Evolutionary conservation across 2,329 filamentous ascomycete species (phyloP).

Genomic region (Colletotrichum kahawae): DNA sequence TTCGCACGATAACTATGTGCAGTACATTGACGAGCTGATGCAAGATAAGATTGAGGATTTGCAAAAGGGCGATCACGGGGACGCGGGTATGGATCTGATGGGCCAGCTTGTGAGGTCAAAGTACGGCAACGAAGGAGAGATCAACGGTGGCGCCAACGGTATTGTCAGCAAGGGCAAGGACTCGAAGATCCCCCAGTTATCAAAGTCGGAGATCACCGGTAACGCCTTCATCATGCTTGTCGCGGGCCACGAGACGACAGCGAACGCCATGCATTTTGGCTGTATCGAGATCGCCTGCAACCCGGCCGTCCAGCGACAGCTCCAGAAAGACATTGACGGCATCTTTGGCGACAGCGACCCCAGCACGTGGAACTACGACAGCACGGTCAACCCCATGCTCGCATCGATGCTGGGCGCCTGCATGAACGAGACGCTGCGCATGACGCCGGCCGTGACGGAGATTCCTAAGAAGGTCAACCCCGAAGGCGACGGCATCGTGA

Average conservation of each 20-base stretch:
- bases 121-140: slow-evolving; percentile 32
- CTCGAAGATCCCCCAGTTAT: slow-evolving; percentile 44
- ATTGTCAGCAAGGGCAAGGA: slow-evolving; percentile 18
- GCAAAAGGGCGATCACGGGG: slow-evolving; percentile 36
- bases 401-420: slow-evolving; percentile 74
- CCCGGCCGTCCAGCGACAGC: slow-evolving; percentile 63
- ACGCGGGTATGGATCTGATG: slow-evolving; percentile 58
- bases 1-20: slow-evolving; percentile 66
- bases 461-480: slow-evolving; percentile 71
- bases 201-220: slow-evolving; percentile 70
- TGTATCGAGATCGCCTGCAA: slow-evolving; percentile 72
- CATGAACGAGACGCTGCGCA: slow-evolving; percentile 78
- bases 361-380: slow-evolving; percentile 73
- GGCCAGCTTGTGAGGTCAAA: slow-evolving; percentile 53
- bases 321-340: slow-evolving; percentile 73
- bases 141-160: slow-evolving; percentile 14
- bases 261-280: slow-evolving; percentile 75
- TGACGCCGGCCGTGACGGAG: slow-evolving; percentile 72
- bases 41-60: slow-evolving; percentile 59
- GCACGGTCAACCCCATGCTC: slow-evolving; percentile 67
- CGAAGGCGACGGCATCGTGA: slow-evolving; percentile 59
- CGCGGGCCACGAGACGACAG: slow-evolving; percentile 82
- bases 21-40: slow-evolving; percentile 74
- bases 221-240: slow-evolving; percentile 74
- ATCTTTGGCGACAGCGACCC: slow-evolving; percentile 65